Evolutionary conservation across 805 yeast genomes (phyloP).

Genomic region (Scheffersomyces lignosus): DNA sequence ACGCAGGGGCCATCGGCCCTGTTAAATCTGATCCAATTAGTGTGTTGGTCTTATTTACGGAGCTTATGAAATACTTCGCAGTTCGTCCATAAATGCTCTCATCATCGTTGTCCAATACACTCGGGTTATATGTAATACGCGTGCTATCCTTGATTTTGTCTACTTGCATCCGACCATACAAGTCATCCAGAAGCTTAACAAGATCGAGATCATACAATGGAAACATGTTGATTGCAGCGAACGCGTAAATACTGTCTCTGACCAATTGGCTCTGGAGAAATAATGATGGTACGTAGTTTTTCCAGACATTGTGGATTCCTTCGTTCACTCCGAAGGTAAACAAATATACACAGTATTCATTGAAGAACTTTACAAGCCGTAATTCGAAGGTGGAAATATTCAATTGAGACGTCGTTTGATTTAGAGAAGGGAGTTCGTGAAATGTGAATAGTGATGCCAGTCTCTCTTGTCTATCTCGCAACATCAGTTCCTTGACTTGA

Average conservation of each 20-base stretch:
- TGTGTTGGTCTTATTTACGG: constrained; percentile 13
- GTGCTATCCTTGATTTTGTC: not conserved
- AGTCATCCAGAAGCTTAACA: constrained; percentile 8
- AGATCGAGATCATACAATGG: constrained; percentile 18
- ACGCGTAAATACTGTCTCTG: constrained; percentile 23
- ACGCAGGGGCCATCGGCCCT: not conserved
- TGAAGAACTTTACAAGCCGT: constrained; percentile 28
- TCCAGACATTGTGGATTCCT: constrained; percentile 24
- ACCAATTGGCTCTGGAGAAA: constrained; percentile 26
- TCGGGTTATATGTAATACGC: not conserved
- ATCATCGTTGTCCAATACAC: constrained; percentile 1
- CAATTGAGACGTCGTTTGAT: constrained; percentile 19
- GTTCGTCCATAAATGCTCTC: constrained; percentile 17
- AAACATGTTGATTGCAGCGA: constrained; percentile 25
- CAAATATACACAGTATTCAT: constrained; percentile 24
- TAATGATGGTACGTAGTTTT: constrained; percentile 21
- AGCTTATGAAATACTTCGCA: constrained; percentile 21
- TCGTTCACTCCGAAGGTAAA: constrained; percentile 24
- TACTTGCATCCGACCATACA: constrained; percentile 3
- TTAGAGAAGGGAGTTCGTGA: constrained; percentile 8
- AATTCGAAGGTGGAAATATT: constrained; percentile 21
- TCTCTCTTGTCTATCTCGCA: not conserved
- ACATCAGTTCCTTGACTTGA: not conserved
- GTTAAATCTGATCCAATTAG: constrained; percentile 4
- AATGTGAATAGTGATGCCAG: not conserved